Evolutionary conservation across 768 basidiomycete species (phyloP).

Genomic region (Russula vinacea): DNA sequence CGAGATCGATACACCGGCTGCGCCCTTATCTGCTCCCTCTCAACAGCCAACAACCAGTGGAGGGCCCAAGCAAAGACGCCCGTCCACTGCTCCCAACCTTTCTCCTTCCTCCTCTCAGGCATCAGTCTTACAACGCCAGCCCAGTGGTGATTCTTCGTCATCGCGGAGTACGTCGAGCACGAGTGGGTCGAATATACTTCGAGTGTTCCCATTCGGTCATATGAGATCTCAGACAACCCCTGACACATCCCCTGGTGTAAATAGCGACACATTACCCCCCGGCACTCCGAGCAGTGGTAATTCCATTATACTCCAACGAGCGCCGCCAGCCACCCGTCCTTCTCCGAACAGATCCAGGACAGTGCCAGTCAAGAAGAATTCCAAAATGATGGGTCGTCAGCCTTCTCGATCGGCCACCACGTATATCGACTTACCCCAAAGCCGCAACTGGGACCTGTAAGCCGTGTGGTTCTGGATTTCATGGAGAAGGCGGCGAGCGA

Average conservation of each 20-base stretch:
- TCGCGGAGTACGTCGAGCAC: conserved; percentile 6
- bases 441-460: conserved; percentile 4
- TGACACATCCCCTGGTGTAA: not conserved
- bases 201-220: not conserved
- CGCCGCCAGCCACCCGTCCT: not conserved
- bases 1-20: not conserved
- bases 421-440: not conserved
- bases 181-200: not conserved
- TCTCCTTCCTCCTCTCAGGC: not conserved
- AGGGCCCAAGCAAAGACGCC: not conserved
- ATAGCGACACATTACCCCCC: not conserved
- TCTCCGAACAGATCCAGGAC: not conserved
- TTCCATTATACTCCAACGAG: not conserved
- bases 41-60: not conserved
- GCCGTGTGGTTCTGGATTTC: not conserved
- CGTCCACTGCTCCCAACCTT: not conserved
- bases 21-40: not conserved
- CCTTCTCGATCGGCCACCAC: not conserved
- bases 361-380: not conserved
- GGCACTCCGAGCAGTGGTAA: not conserved
- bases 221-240: conserved; percentile 8
- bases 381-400: not conserved
- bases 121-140: not conserved
- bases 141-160: not conserved
- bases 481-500: conserved; percentile 11